phyloP scores from a whole-genome alignment of 1,139 yeast genomes.

The Magnusiomyces sp. region DNA sequence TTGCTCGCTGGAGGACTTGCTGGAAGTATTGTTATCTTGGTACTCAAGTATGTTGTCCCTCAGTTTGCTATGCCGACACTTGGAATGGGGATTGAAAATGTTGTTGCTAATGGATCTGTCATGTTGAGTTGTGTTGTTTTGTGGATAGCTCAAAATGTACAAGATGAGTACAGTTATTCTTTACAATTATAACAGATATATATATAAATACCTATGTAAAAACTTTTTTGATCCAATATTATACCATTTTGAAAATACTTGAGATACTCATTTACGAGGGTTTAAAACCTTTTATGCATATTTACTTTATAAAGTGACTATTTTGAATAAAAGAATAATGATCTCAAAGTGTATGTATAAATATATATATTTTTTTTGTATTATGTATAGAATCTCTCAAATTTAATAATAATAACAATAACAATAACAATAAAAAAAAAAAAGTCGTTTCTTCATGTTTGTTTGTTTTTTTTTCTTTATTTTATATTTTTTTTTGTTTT shows the following conservation, averaged over 20 bases:
- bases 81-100: slow-evolving; percentile 91
- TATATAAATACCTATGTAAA: neutral
- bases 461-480: neutral
- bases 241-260: neutral
- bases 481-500: neutral
- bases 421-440: no score
- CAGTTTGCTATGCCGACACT: slow-evolving; percentile 78
- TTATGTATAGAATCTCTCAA: no score
- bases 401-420: no score
- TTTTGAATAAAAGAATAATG: no score
- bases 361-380: no score
- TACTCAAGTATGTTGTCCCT: slow-evolving; percentile 73
- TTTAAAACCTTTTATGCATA: no score
- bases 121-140: slow-evolving; percentile 81
- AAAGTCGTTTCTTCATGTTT: no score
- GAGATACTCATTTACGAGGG: no score
- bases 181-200: slow-evolving; percentile 51
- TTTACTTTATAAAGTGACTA: no score
- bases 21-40: slow-evolving; percentile 81
- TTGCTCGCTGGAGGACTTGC: slow-evolving; percentile 90
- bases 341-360: no score
- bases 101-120: slow-evolving; percentile 67
- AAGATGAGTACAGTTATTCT: slow-evolving; percentile 90
- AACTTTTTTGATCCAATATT: neutral
- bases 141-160: slow-evolving; percentile 92